Evolutionary conservation across 1,284 basidiomycete species (phyloP), one percentile per base, ranked within the genome.

Genomic region (Moniliophthora roreri): DNA sequence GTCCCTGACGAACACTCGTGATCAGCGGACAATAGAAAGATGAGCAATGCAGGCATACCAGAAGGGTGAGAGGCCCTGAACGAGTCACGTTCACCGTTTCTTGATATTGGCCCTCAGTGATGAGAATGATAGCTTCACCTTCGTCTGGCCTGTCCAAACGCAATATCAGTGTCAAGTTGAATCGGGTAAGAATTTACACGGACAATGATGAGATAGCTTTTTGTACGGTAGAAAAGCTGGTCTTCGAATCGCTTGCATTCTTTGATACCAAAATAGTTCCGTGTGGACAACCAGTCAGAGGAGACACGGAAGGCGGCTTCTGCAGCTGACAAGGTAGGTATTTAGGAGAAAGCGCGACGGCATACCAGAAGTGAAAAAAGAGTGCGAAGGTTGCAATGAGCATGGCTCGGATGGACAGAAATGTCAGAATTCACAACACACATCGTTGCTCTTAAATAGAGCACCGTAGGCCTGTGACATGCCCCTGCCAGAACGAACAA

Each of bases 61-160:
- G 69, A 9, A 87, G 66, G 0, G 78, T 83, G 18, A 85, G 61
- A n/a, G 83, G 78, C 0, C 67, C 80, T 48, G 66, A 66, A 32
- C 82, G 70, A 1, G 82, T 79, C 15, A 87, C 68, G 48, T 82
- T 85, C 3, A 87, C 63, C 0, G 72, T 77, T 63, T 87, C 85
- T 41, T 77, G 76, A 58, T 87, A 88, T 48, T 79, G 70, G n/a
- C 85, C 86, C 49, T 71, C 70, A 2, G 75, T 83, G 38, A 88
- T 72, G n/a, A 87, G 74, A 39, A 88, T 82, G 10, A 68, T 69
- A 0, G 73, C 76, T 6, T 58, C 36, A 4, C 71, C 73, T 16
- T 66, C 60, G 24, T 70, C 58, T 0, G 76, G 72, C 21, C 80
- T 84, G 45, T 46, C 35, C n/a, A 39, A 40, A 37, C n/a, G n/a